Evolutionary conservation across 2,329 filamentous ascomycete genomes (phyloP).

Genomic region (Exophiala bonariae): DNA sequence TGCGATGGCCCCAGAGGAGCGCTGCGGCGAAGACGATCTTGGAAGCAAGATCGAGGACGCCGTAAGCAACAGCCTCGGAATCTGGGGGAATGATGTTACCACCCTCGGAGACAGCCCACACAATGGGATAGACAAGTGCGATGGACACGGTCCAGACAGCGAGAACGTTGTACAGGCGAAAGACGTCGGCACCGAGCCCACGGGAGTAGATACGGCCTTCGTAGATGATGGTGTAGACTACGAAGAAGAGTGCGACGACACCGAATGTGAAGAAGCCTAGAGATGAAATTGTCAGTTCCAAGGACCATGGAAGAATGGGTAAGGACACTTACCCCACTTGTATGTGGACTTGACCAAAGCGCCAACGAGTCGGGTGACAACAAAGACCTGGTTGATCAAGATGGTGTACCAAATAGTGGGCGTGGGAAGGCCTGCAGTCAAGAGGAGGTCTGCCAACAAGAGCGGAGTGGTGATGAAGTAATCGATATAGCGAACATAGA

Average conservation of each 20-base stretch:
- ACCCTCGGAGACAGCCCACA: slow-evolving; percentile 64
- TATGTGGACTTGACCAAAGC: slow-evolving; percentile 62
- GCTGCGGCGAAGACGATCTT: slow-evolving; percentile 53
- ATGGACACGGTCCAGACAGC: slow-evolving; percentile 61
- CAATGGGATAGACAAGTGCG: slow-evolving; percentile 66
- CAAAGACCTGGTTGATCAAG: slow-evolving; percentile 65
- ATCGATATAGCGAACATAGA: slow-evolving; percentile 67
- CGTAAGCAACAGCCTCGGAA: slow-evolving; percentile 68
- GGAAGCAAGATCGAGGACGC: slow-evolving; percentile 56
- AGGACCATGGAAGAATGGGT: not conserved
- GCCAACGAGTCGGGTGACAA: slow-evolving; percentile 66
- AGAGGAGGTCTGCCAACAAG: slow-evolving; percentile 61
- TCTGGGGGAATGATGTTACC: slow-evolving; percentile 67
- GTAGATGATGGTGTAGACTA: slow-evolving; percentile 60
- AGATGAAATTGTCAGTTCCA: not conserved
- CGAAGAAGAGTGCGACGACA: slow-evolving; percentile 56
- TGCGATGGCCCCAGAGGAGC: slow-evolving; percentile 63
- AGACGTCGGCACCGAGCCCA: slow-evolving; percentile 55
- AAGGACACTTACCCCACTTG: slow-evolving; percentile 56
- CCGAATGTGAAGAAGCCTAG: slow-evolving; percentile 60
- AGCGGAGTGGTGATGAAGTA: slow-evolving; percentile 66
- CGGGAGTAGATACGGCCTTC: slow-evolving; percentile 59
- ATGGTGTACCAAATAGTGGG: slow-evolving; percentile 64
- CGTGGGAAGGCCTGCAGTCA: slow-evolving; percentile 65
- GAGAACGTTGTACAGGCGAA: slow-evolving; percentile 54